Conservation (phyloP, 257 asterid species). For the Asclepias syriaca region DNA sequence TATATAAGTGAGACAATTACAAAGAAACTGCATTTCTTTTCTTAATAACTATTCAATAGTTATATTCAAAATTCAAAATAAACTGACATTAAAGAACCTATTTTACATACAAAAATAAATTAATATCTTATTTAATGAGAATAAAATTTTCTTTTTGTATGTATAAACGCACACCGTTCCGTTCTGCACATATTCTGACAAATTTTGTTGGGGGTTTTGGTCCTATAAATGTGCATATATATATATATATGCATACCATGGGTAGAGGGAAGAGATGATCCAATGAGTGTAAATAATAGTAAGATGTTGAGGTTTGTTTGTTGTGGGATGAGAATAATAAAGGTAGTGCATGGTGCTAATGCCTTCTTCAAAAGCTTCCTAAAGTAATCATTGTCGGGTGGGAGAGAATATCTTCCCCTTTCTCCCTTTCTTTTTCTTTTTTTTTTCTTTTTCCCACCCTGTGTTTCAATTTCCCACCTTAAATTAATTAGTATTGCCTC, state of each 20-base stretch:
- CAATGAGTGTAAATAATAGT: slow-evolving; percentile 21
- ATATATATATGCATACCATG: neutral
- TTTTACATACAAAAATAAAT: too few relatives aligned
- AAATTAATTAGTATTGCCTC: too few relatives aligned
- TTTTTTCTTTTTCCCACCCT: too few relatives aligned
- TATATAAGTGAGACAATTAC: too few relatives aligned
- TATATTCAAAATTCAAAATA: too few relatives aligned
- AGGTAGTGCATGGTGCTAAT: slow-evolving; percentile 8
- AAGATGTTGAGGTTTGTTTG: slow-evolving; percentile 4
- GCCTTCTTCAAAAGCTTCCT: slow-evolving; percentile 14
- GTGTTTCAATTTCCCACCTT: too few relatives aligned
- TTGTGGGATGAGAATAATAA: slow-evolving; percentile 14
- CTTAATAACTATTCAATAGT: too few relatives aligned
- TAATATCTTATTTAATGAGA: too few relatives aligned
- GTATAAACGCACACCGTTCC: neutral
- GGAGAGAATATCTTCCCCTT: slow-evolving; percentile 8
- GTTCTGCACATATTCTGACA: slow-evolving; percentile 6
- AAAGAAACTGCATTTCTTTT: too few relatives aligned
- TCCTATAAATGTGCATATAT: too few relatives aligned
- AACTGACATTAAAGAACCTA: too few relatives aligned
- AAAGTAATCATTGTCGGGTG: slow-evolving; percentile 21
- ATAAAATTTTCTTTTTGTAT: too few relatives aligned
- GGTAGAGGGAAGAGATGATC: slow-evolving; percentile 1
- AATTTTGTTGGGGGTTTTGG: neutral
- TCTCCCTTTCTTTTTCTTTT: neutral